Percentiles rank a stretch among this genome's conserved stretches.
phyloP scores from a whole-genome alignment of 2,329 filamentous ascomycete species.

The Zalaria sp. region DNA sequence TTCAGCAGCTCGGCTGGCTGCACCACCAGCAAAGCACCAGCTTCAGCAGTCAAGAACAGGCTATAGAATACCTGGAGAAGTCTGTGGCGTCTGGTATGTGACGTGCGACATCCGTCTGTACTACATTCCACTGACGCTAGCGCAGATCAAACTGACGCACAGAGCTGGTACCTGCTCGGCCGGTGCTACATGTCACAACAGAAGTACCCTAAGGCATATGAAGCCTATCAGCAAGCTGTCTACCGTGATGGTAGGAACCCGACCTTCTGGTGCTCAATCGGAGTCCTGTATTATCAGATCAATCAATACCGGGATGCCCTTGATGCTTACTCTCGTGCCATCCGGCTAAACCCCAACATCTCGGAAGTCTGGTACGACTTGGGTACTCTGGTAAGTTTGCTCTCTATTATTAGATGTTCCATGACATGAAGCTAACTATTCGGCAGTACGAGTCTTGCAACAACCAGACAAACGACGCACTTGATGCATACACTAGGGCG shows the following conservation, averaged over 20 bases:
- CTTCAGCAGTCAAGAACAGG: constrained; percentile 85
- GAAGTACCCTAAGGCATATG: constrained; percentile 96
- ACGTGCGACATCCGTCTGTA: constrained; percentile 5
- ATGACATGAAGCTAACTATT: constrained; percentile 16
- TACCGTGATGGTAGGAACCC: constrained; percentile 96
- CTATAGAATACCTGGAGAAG: constrained; percentile 94
- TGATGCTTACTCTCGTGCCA: constrained; percentile 93
- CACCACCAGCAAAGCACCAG: constrained; percentile 91
- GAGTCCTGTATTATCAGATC: constrained; percentile 97
- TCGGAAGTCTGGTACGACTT: constrained; percentile 99
- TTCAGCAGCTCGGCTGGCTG: constrained; percentile 95
- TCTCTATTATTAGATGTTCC: not conserved
- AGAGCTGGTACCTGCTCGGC: constrained; percentile 96
- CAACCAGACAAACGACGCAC: constrained; percentile 91
- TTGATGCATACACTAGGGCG: constrained; percentile 89
- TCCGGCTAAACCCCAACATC: constrained; percentile 92
- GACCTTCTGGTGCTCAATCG: constrained; percentile 99
- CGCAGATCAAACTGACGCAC: constrained; percentile 80
- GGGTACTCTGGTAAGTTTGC: constrained; percentile 67
- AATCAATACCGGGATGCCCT: constrained; percentile 97
- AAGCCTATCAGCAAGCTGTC: constrained; percentile 96
- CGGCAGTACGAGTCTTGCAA: constrained; percentile 90
- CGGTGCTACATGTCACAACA: constrained; percentile 99
- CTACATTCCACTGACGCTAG: constrained; percentile 9
- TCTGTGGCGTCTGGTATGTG: constrained; percentile 77